Evolutionary conservation across 2,329 filamentous ascomycete species (phyloP), one percentile per base, ranked within the genome.

Genomic region (Xylaria digitata): DNA sequence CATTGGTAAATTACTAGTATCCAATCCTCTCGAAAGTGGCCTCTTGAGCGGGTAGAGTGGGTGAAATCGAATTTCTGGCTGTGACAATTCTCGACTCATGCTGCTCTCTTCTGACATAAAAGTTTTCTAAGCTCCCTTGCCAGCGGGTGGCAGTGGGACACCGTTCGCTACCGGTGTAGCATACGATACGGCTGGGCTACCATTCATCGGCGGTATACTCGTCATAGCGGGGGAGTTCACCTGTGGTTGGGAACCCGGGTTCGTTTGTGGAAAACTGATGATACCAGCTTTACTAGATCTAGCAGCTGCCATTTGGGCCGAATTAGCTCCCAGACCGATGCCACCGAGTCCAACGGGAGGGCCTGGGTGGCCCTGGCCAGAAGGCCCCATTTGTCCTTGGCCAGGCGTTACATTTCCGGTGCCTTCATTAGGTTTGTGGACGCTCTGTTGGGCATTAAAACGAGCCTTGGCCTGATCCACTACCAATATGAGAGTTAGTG

Each of bases 391-490:
- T 48, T 67, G 70, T 13, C 61, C 63, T 58, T 74, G 74, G 6
- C 70, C 61, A 26, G 69, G 63, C 30, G 71, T 68, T 6, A 70
- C 66, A 57, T 73, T 74, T 30, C 74, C 71, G 11, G 74, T 66
- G 23, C 65, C 65, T 53, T 77, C 76, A 40, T 72, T 74, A 2
- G 74, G 69, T 55, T 71, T 73, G 46, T 76, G 74, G 9, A 71
- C 73, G 30, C 40, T 73, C 61, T 75, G 72, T 11, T 72, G 72
- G 13, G 73, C 73, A 63, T 75, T 71, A 59, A 77, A 78, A n/a
- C 75, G 72, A 37, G 75, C 75, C 61, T 75, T 76, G 48, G 75
- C 75, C 59, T 77, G 75, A 56, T 76, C 71, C 75, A 78, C 69
- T 70, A 58, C 66, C 63, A 58, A 65, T 45, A 64, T 45, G 58